phyloP scores from a whole-genome alignment of 768 basidiomycete species.

The Auriscalpium vulgare region DNA sequence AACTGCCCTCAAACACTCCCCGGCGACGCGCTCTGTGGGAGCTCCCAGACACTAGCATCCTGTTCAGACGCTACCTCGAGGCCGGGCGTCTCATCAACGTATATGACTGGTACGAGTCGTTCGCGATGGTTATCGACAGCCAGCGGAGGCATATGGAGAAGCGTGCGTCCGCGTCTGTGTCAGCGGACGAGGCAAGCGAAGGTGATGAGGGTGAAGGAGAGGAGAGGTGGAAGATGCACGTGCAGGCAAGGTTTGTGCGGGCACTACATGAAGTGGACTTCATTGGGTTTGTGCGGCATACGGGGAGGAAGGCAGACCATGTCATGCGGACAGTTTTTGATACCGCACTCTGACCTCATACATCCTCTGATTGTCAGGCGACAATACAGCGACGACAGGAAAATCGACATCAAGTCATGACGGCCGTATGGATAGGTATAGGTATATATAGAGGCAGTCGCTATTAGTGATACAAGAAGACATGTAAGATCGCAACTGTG shows the following conservation, averaged over 20 bases:
- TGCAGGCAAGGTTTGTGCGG: constrained; percentile 73
- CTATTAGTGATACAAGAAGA: no score
- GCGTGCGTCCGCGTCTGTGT: constrained; percentile 13
- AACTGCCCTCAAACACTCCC: not conserved
- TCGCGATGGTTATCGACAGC: constrained; percentile 55
- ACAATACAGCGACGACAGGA: no score
- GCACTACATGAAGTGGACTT: constrained; percentile 78
- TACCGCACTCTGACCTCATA: constrained; percentile 20
- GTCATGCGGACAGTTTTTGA: constrained; percentile 65
- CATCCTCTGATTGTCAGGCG: not conserved
- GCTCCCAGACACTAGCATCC: constrained; percentile 67
- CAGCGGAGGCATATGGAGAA: constrained; percentile 29
- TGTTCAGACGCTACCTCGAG: constrained; percentile 71
- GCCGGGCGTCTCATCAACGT: constrained; percentile 80
- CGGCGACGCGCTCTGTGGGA: constrained; percentile 31
- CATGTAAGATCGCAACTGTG: no score
- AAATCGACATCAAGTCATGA: no score
- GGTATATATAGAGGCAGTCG: no score
- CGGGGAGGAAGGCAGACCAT: constrained; percentile 71
- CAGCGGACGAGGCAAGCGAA: constrained; percentile 23
- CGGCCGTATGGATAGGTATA: no score
- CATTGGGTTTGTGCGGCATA: constrained; percentile 74
- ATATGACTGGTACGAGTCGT: constrained; percentile 84
- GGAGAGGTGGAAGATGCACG: constrained; percentile 52
- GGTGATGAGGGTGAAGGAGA: constrained; percentile 19